These are phyloP conservation scores for Corymbia citriodora DNA, from an alignment of 441 rosid species.

Conservation along the genomic window DNA sequence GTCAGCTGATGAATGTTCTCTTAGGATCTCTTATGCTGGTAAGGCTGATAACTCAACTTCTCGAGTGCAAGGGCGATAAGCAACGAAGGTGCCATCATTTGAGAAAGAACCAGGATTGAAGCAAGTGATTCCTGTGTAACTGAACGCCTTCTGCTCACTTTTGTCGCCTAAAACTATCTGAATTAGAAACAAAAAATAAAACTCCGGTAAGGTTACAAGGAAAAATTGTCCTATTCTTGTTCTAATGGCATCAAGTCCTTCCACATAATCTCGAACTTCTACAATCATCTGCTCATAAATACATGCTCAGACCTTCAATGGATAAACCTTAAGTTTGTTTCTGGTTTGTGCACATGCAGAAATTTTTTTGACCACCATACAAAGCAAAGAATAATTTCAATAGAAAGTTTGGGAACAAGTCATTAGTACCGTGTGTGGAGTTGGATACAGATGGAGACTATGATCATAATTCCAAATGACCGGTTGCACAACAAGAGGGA, in stretches of 20 bases:
- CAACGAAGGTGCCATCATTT: constrained; percentile 70
- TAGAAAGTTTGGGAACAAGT: not conserved
- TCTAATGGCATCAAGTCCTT: not conserved
- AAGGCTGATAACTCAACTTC: constrained; percentile 77
- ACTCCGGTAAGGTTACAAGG: not conserved
- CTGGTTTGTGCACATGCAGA: not conserved
- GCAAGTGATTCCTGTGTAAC: constrained; percentile 75
- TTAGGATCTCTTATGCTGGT: constrained; percentile 17
- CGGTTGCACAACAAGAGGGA: constrained; percentile 88
- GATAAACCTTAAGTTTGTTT: not conserved
- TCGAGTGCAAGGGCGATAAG: constrained; percentile 74
- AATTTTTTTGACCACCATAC: not conserved
- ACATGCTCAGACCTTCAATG: not conserved
- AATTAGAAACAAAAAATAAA: not conserved
- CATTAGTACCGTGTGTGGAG: constrained; percentile 68
- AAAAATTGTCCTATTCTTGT: not conserved
- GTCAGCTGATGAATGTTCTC: not conserved
- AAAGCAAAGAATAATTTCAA: not conserved
- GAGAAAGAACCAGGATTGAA: constrained; percentile 94
- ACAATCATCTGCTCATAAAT: not conserved
- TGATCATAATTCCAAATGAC: constrained; percentile 96
- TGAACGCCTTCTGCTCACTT: constrained; percentile 80
- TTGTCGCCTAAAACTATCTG: constrained; percentile 87
- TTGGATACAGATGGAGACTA: constrained; percentile 81
- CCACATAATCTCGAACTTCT: not conserved